Evolutionary conservation across 179 eudicot species (phyloP).

Genomic region (Drosera spatulata): DNA sequence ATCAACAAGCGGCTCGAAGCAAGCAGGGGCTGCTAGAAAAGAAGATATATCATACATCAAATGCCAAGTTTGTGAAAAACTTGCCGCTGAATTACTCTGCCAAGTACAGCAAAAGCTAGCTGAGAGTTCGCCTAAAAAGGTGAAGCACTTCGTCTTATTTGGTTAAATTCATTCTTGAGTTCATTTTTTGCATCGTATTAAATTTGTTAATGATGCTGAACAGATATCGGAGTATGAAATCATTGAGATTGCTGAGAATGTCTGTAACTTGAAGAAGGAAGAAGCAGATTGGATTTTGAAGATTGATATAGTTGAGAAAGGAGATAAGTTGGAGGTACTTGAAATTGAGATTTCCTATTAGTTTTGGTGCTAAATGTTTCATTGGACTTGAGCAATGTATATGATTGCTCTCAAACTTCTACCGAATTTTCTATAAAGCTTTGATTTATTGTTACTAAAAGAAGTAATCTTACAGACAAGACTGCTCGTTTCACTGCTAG

Average conservation of each 20-base stretch:
- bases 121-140: slow-evolving; percentile 85
- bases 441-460: no score
- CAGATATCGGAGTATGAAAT: slow-evolving; percentile 86
- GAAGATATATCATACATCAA: slow-evolving; percentile 80
- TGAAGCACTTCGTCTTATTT: slow-evolving; percentile 2
- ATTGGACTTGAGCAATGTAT: no score
- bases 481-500: no score
- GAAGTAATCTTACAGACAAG: no score
- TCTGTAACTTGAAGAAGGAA: slow-evolving; percentile 89
- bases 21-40: slow-evolving; percentile 53
- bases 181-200: neutral
- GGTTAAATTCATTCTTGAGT: no score
- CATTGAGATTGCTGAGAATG: slow-evolving; percentile 84
- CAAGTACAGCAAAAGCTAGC: slow-evolving; percentile 49
- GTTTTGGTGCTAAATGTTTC: neutral
- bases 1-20: slow-evolving; percentile 35
- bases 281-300: slow-evolving; percentile 97
- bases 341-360: neutral
- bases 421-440: no score
- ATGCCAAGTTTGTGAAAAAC: slow-evolving; percentile 81
- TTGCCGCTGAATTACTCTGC: slow-evolving; percentile 40
- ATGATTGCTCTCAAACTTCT: no score
- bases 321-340: slow-evolving; percentile 60
- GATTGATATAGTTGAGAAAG: slow-evolving; percentile 84
- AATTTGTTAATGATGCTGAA: neutral